These are phyloP conservation scores for Gossypium sturtianum DNA, from an alignment of 345 rosid genomes.

Conservation along the genomic window DNA sequence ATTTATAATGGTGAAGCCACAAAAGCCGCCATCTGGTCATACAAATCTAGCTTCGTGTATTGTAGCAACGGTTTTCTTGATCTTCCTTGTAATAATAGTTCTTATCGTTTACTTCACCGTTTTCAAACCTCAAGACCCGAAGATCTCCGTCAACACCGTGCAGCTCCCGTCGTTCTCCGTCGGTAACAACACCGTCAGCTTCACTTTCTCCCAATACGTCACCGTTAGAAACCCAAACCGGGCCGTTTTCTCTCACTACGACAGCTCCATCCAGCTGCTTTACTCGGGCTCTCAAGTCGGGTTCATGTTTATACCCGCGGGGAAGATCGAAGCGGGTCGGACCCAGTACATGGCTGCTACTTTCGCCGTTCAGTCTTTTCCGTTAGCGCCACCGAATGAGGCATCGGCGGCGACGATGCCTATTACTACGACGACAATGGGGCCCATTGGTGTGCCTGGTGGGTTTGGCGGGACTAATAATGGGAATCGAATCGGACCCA, in stretches of 20 bases:
- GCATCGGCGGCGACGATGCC: constrained; percentile 15
- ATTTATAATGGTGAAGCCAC: constrained; percentile 28
- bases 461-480: constrained; percentile 30
- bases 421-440: constrained; percentile 9
- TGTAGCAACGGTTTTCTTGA: constrained; percentile 80
- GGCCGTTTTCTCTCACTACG: constrained; percentile 87
- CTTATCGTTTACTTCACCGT: constrained; percentile 89
- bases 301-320: constrained; percentile 97
- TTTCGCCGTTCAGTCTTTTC: constrained; percentile 81
- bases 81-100: constrained; percentile 51
- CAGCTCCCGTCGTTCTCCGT: constrained; percentile 92
- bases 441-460: constrained; percentile 19
- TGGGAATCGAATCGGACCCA: constrained; percentile 63
- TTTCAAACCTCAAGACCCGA: constrained; percentile 83
- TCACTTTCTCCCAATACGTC: constrained; percentile 87
- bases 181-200: constrained; percentile 77
- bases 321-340: constrained; percentile 68
- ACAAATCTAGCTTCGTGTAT: constrained; percentile 91
- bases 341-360: constrained; percentile 95
- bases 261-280: constrained; percentile 83
- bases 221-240: constrained; percentile 79
- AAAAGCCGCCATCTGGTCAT: constrained; percentile 40
- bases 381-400: constrained; percentile 33
- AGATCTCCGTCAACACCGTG: constrained; percentile 36
- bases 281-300: constrained; percentile 87